phyloP scores from a whole-genome alignment of 345 rosid genomes.

The Abelmoschus esculentus region DNA sequence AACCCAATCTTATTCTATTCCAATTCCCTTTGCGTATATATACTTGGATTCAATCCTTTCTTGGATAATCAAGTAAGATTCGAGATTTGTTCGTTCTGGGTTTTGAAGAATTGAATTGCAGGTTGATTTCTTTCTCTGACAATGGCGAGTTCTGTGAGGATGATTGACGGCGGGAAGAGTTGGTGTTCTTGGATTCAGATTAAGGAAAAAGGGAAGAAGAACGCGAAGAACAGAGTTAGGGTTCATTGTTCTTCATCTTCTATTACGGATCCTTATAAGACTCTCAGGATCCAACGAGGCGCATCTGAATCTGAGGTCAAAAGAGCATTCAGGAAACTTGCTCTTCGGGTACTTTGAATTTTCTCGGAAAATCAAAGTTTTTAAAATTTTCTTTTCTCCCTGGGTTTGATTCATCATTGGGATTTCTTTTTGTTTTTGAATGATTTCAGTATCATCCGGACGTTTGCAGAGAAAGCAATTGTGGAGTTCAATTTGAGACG shows the following conservation, averaged over 20 bases:
- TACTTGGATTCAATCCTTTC: neutral
- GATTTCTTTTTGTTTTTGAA: neutral
- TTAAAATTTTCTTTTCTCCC: no score
- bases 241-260: constrained; percentile 30
- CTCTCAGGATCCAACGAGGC: constrained; percentile 50
- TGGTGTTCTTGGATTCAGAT: constrained; percentile 35
- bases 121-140: neutral
- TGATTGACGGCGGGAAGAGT: constrained; percentile 38
- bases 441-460: constrained; percentile 87
- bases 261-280: constrained; percentile 60
- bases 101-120: neutral
- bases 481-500: constrained; percentile 60
- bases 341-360: constrained; percentile 45
- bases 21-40: neutral
- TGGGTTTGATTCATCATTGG: constrained; percentile 1
- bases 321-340: constrained; percentile 80
- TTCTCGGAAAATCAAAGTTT: neutral
- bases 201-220: constrained; percentile 28
- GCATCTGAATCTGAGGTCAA: constrained; percentile 86
- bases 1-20: neutral
- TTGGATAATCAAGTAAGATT: neutral
- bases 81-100: neutral
- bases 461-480: constrained; percentile 85
- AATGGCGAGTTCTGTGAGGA: constrained; percentile 17
- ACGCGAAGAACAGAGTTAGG: constrained; percentile 27